Evolutionary conservation across 768 basidiomycete genomes (phyloP), one percentile per base, ranked within the genome.

Genomic region (Wakefieldia striispora): DNA sequence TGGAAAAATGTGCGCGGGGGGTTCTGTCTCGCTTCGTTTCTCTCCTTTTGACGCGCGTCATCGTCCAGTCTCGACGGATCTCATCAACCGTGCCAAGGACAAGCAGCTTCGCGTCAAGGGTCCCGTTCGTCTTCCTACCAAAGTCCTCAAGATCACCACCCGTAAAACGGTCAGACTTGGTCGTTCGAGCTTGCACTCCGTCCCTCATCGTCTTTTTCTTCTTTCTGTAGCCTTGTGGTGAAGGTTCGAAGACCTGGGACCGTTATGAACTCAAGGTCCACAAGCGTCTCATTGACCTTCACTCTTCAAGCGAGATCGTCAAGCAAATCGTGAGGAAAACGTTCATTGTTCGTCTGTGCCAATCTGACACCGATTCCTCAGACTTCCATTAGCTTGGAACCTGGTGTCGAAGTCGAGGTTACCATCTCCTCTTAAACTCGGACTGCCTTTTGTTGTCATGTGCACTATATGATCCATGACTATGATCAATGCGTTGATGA

Each of bases 221-320:
- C 13, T 29, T 13, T 29, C 10, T 29, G 2, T 62, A 97, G 91
- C 91, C 97, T 74, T 98, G 97, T 68, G 97, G 97, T 91, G 97
- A 98, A 76, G 97, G 97, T 80, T 97, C 97, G 62, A 99, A 99
- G 86, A 99, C 97, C 69, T 99, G 97, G 97, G 97, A 99, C 76
- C 86, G 91, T 64, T 98, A 94, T 76, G 95, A 99, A 76, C 86
- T 99, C 76, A 95, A 95, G 80, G 80, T 99, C 55, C 95, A 99
- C 87, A 99, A 99, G 79, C 91, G 97, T 66, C 81, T 99, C 71
- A 98, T 99, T 66, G 97, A 99, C 79, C 79, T 99, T 61, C 92
- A 95, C 80, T 95, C 97, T 44, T 95, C 95, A 55, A 91, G 91
- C 70, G 97, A 98, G 76, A 89, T 97, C 60, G 97, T 99, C 77